Evolutionary conservation across 768 basidiomycete genomes (phyloP).

Genomic region (Candolleomyces eurysporus): DNA sequence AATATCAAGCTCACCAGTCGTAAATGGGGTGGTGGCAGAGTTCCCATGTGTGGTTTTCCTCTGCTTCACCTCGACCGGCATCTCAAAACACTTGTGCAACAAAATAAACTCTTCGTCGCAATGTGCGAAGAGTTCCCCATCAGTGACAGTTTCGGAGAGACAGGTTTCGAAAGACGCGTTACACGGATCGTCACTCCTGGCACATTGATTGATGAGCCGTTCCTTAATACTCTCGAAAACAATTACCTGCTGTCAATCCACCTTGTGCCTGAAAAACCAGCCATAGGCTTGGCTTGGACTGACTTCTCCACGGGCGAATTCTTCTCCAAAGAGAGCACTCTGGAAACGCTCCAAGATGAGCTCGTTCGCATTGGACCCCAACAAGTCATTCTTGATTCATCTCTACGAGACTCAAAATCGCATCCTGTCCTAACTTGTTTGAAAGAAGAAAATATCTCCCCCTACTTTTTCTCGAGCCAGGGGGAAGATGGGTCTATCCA

Average conservation of each 20-base stretch:
- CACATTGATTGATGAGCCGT: constrained; percentile 89
- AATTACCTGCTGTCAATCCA: constrained; percentile 82
- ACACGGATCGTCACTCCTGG: constrained; percentile 89
- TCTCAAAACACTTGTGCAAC: constrained; percentile 82
- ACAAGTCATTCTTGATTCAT: constrained; percentile 70
- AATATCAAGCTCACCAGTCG: constrained; percentile 81
- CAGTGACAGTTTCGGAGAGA: constrained; percentile 41
- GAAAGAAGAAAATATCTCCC: constrained; percentile 51
- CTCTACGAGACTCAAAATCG: constrained; percentile 27
- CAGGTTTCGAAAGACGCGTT: constrained; percentile 77
- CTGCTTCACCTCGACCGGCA: constrained; percentile 81
- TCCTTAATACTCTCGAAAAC: constrained; percentile 82
- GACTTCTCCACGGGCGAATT: constrained; percentile 95
- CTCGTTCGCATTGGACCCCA: constrained; percentile 77
- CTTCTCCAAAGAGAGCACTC: constrained; percentile 62
- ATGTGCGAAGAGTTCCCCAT: constrained; percentile 89
- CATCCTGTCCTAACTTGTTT: constrained; percentile 51
- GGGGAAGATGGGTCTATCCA: not conserved
- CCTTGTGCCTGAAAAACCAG: constrained; percentile 11
- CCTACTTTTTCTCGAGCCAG: constrained; percentile 40
- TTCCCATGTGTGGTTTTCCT: constrained; percentile 92
- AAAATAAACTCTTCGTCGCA: constrained; percentile 82
- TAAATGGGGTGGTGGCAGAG: constrained; percentile 64
- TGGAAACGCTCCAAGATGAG: constrained; percentile 70
- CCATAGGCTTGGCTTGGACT: constrained; percentile 85